Evolutionary conservation across 2,329 filamentous ascomycete species (phyloP), one percentile per base, ranked within the genome.

Genomic region (Fragosphaeria purpurea): DNA sequence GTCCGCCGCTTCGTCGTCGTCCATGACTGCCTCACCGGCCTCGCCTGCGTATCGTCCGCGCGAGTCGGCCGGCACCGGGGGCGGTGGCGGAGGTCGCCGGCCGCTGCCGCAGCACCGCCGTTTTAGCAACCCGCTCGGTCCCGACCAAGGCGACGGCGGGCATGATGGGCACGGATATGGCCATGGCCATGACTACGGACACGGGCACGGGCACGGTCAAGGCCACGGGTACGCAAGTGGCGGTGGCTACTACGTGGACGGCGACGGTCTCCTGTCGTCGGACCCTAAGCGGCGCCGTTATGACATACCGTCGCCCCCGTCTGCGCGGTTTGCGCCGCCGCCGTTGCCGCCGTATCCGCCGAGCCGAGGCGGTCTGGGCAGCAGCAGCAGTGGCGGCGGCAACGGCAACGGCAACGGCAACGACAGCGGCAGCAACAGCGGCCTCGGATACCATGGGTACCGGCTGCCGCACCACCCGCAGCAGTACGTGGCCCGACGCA

Each of bases 231-330:
- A 22, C 22, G 3, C 22, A 22, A 22, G 22, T 22, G 22, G 22
- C 22, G 22, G 22, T 22, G 22, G 22, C 3, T 22, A 22, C 22
- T 22, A 22, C 22, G 22, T 22, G 22, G 22, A 70, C 22, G 65
- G 70, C 47, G 65, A 71, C 10, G 60, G 64, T 11, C 57, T 64
- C 13, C 71, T 74, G 4, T 71, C 74, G 4, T 71, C 74, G 8
- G 82, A 85, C 48, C 64, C 68, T 33, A 86, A 86, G 61, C 76
- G 82, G 51, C 77, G 83, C 30, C 77, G 83, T 39, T 77, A 77
- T 59, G 77, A 77, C 55, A 70, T 33, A 2, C 41, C 50, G 10
- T 38, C 41, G 7, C 32, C 46, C 0, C 48, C 31, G 30, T 39
- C 49, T 11, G 31, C 52, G 9, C 46, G 22, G 9, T 41, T 49